Conservation (phyloP, 2,329 filamentous ascomycete genomes). For the Daldinia eschscholtzii region DNA sequence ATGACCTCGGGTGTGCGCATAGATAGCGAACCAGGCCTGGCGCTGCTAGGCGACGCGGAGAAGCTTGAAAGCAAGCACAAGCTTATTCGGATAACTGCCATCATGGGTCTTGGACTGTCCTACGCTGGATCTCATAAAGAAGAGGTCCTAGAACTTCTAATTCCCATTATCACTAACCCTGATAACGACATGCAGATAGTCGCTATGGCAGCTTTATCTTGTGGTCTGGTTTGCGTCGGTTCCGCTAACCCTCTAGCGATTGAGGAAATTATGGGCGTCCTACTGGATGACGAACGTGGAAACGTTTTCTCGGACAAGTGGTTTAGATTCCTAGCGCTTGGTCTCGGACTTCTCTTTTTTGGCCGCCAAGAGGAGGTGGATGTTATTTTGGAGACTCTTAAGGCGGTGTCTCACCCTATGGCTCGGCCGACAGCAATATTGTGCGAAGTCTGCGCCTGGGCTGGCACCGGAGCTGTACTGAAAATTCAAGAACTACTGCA, state of each 20-base stretch:
- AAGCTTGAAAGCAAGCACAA: conserved; percentile 84
- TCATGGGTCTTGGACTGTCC: conserved; percentile 95
- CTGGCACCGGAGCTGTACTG: conserved; percentile 94
- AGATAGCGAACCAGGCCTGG: conserved; percentile 90
- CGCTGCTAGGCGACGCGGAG: conserved; percentile 82
- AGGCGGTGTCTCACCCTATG: conserved; percentile 97
- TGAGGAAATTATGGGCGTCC: conserved; percentile 89
- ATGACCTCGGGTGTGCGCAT: conserved; percentile 92
- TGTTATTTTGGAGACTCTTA: conserved; percentile 94
- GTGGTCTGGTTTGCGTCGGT: conserved; percentile 92
- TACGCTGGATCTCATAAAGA: conserved; percentile 96
- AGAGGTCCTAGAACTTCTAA: conserved; percentile 83
- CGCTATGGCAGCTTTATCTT: conserved; percentile 92
- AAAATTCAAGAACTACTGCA: conserved; percentile 98
- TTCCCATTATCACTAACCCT: conserved; percentile 89
- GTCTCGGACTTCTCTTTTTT: conserved; percentile 93
- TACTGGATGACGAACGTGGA: conserved; percentile 93
- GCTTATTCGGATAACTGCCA: conserved; percentile 82
- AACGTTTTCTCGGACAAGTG: conserved; percentile 96
- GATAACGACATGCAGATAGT: conserved; percentile 93
- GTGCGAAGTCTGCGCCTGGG: conserved; percentile 97
- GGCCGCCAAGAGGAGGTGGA: conserved; percentile 99
- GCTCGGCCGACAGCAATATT: conserved; percentile 95
- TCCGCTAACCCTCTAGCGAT: conserved; percentile 92
- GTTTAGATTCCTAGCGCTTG: conserved; percentile 96